Conservation (phyloP, 768 basidiomycete species). For the Naganishia randhawae region DNA sequence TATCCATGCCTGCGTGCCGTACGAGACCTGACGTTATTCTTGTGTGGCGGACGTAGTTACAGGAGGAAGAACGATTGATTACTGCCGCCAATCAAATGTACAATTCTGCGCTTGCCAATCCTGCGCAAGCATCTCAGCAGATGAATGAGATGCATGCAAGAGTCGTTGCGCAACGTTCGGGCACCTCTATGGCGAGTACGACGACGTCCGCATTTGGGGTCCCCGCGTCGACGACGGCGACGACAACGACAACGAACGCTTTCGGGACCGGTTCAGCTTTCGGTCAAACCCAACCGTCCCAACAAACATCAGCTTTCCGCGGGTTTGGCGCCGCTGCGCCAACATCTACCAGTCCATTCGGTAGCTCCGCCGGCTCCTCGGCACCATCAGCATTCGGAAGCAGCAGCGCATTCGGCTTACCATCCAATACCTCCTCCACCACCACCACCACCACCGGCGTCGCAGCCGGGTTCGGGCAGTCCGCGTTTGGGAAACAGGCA, state of each 20-base stretch:
- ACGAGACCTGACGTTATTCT: background rate
- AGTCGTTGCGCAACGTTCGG: background rate
- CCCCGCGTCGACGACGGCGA: background rate
- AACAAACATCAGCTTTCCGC: background rate
- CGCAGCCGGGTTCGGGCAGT: conserved; percentile 18
- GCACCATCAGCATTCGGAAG: conserved; percentile 9
- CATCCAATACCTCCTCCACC: background rate
- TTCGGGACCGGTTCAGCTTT: conserved; percentile 1
- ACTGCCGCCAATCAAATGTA: conserved; percentile 14
- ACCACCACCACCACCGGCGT: background rate
- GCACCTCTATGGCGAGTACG: background rate
- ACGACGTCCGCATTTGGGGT: conserved; percentile 19
- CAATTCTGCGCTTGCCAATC: conserved; percentile 12
- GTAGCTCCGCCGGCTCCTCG: background rate
- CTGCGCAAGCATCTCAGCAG: conserved; percentile 16
- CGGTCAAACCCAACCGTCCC: background rate
- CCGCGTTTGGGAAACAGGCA: conserved; percentile 19
- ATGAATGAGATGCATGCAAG: conserved; percentile 9
- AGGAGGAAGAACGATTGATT: conserved; percentile 26
- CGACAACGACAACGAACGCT: conserved; percentile 7
- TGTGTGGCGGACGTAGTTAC: conserved; percentile 1
- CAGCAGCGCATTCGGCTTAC: conserved; percentile 12
- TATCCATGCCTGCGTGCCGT: background rate
- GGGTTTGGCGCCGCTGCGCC: background rate
- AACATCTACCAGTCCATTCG: background rate